Evolutionary conservation across 2,329 filamentous ascomycete species (phyloP), one percentile per base, ranked within the genome.

Genomic region (Fusarium phyllophilum): DNA sequence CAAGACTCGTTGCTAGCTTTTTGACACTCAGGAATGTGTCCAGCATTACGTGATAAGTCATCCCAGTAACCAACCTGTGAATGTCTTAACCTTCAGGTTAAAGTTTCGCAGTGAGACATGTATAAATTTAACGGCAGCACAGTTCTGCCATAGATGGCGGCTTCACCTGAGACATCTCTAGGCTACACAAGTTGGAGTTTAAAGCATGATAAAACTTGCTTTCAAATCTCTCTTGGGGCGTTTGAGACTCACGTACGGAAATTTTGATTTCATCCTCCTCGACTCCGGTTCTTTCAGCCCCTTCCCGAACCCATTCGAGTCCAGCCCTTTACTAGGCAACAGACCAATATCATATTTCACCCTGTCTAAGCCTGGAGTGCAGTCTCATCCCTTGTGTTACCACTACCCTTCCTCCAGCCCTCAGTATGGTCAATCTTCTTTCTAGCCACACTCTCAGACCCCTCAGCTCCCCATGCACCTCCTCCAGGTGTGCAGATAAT

Each of bases 401-500:
- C 86, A 62, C 88, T 90, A 2, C 89, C 90, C 78, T 87, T 88
- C 74, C 84, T 85, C 89, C 88, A 90, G 15, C 78, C 80, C 62
- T 83, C 82, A 22, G 81, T 88, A 48, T 84, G 84, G 82, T 97
- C 94, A 57, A 82, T 80, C 65, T 82, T 83, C 58, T 81, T 77
- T 42, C 82, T 85, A 57, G 86, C 84, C 41, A 86, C 83, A 80
- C 86, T 91, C 75, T 89, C 85, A 63, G 88, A 85, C 0, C 91
- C 92, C 1, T 86, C 84, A 44, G 81, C 81, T 0, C 93, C 93
- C 92, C 93, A 96, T 1, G 91, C 94, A 46, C 94, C 94, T 61
- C 94, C 94, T 36, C 94, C 94, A 6, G 94, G 94, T 9, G 94
- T 96, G 72, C 87, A 87, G 24, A 96, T 86, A 62, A 96, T 93